Base-by-base conservation (phyloP, 2,329 filamentous ascomycete species). In the Sarocladium oryzae region DNA sequence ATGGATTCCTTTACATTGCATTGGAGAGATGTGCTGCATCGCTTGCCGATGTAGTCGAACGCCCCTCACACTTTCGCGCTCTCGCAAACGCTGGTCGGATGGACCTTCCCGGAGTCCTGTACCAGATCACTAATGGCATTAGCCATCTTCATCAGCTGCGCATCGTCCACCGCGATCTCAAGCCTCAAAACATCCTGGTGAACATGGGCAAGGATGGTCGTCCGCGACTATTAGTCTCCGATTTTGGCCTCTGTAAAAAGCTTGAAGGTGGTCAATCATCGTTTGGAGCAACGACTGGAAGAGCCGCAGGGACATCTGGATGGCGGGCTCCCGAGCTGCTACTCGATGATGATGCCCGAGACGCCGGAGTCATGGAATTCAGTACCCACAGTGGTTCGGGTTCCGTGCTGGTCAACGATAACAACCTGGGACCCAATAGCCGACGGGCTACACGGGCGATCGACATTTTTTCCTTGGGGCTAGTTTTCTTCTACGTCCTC, bases 401-500 rank as follows among this genome's bases (percentile, higher is more conserved):
- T 13, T 73, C 76, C n/a, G 72, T 77, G n/a, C 71, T 80, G 4
- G 74, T 78, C 8, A 74, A 73, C 36, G 73, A 81, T 11, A 79
- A 81, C 16, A 71, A 82, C 65, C 78, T 74, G 70, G 75, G 61
- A 58, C 36, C 36, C 9, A 83, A 82, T 58, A 61, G 60, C 43
- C 85, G 90, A 53, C 87, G 93, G 49, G 92, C 95, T 6, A 99
- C 95, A 41, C 86, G 93, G 41, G 89, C 93, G 8, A 96, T 97
- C 55, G 93, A 99, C 64, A 96, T 99, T 23, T 99, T 99, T 71
- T 96, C 91, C 0, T 79, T 99, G 32, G 93, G 93, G 1, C 86
- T 96, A 50, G 90, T 99, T n/a, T 99, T 96, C 74, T 97, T 91
- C 71, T 99, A 96, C 66, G 91, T 97, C n/a, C 77, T 99, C 54